These are phyloP conservation scores for Beauveria caledonica DNA, from an alignment of 2,329 filamentous ascomycete genomes.

Conservation along the genomic window DNA sequence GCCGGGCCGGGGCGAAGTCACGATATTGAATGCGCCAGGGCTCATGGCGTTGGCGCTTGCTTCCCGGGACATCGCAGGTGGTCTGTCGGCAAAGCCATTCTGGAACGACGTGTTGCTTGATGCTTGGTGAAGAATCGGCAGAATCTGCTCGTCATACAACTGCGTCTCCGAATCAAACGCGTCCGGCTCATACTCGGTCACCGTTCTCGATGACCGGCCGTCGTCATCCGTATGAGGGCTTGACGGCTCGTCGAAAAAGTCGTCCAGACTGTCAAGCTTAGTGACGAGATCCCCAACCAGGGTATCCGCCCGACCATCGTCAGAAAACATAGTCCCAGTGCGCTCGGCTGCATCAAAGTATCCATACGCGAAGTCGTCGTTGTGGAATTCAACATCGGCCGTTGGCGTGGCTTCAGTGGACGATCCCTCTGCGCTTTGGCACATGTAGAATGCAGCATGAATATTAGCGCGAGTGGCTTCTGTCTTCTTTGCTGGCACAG, in stretches of 20 bases:
- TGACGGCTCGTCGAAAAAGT: constrained; percentile 68
- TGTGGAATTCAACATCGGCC: constrained; percentile 85
- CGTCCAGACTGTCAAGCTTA: constrained; percentile 70
- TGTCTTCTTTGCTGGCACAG: constrained; percentile 83
- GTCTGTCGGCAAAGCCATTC: constrained; percentile 74
- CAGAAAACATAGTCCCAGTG: constrained; percentile 87
- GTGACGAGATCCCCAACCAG: constrained; percentile 70
- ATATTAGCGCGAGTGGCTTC: constrained; percentile 83
- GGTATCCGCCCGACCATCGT: constrained; percentile 63
- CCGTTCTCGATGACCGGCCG: constrained; percentile 51
- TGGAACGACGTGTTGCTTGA: constrained; percentile 76
- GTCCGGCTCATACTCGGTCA: constrained; percentile 57
- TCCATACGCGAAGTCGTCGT: constrained; percentile 77
- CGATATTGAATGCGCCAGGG: constrained; percentile 47
- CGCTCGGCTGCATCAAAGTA: constrained; percentile 67
- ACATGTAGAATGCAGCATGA: constrained; percentile 93
- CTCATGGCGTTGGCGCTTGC: constrained; percentile 55
- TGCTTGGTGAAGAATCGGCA: constrained; percentile 83
- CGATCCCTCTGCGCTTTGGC: constrained; percentile 58
- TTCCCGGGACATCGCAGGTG: constrained; percentile 51
- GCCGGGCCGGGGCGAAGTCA: constrained; percentile 47
- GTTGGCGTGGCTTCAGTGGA: constrained; percentile 57
- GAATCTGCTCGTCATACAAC: constrained; percentile 86
- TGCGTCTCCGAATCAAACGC: constrained; percentile 68
- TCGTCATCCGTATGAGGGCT: constrained; percentile 52